These are phyloP conservation scores for Trichoderma sp. DNA, from an alignment of 2,329 filamentous ascomycete species.

Conservation along the genomic window DNA sequence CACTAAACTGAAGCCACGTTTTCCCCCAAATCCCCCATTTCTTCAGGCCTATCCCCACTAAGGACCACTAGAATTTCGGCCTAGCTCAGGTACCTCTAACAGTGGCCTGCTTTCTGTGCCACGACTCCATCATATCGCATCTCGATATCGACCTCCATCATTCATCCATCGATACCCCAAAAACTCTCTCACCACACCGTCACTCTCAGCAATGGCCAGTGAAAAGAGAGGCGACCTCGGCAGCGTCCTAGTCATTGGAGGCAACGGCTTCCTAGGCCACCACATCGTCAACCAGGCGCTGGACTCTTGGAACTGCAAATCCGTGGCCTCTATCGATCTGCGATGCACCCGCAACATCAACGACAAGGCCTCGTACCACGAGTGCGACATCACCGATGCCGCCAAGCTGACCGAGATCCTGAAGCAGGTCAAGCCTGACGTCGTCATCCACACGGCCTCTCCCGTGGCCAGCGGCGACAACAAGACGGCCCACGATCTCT, in stretches of 20 bases:
- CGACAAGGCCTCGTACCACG: slow-evolving; percentile 61
- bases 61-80: not conserved
- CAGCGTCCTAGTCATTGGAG: slow-evolving; percentile 75
- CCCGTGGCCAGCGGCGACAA: slow-evolving; percentile 59
- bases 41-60: not conserved
- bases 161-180: not conserved
- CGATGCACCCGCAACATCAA: slow-evolving; percentile 69
- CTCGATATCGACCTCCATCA: not conserved
- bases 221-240: slow-evolving; percentile 51
- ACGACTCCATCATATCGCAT: not conserved
- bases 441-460: slow-evolving; percentile 90
- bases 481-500: slow-evolving; percentile 59
- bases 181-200: not conserved
- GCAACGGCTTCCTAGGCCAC: slow-evolving; percentile 82
- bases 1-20: not conserved
- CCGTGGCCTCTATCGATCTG: slow-evolving; percentile 72
- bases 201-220: slow-evolving; percentile 11
- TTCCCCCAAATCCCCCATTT: not conserved
- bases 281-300: slow-evolving; percentile 76
- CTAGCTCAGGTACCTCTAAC: not conserved
- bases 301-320: slow-evolving; percentile 49
- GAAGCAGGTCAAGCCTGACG: slow-evolving; percentile 67
- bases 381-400: slow-evolving; percentile 75
- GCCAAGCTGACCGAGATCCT: slow-evolving; percentile 65
- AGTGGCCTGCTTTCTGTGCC: not conserved